Conservation (phyloP, 768 basidiomycete genomes). For the Cubamyces sp. region DNA sequence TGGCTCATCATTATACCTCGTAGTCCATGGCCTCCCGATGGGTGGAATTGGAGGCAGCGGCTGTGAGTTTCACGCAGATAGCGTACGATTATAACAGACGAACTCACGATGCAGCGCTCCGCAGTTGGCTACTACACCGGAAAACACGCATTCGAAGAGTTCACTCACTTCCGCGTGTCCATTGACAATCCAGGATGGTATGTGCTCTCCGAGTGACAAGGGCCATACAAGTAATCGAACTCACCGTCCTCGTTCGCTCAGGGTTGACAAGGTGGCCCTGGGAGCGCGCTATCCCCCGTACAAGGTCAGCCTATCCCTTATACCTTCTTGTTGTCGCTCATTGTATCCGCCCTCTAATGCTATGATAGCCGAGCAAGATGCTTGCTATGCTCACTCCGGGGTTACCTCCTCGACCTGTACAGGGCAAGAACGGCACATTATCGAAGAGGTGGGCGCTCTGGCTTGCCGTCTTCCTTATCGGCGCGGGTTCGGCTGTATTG, state of each 20-base stretch:
- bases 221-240: neutral
- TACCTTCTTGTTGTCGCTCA: neutral
- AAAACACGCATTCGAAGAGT: conserved; percentile 74
- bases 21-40: neutral
- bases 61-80: neutral
- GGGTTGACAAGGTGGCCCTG: neutral
- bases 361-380: neutral
- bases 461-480: neutral
- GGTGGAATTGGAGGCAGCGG: neutral
- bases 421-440: neutral
- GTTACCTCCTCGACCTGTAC: neutral
- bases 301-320: neutral
- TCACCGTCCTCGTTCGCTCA: neutral
- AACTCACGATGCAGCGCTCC: conserved; percentile 30
- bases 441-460: neutral
- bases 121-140: conserved; percentile 70
- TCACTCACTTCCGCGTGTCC: conserved; percentile 72
- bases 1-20: neutral
- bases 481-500: too few species aligned
- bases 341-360: neutral
- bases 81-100: too few species aligned
- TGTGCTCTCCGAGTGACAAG: conserved; percentile 2
- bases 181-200: conserved; percentile 46
- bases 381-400: neutral
- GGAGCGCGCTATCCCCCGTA: neutral